phyloP scores from a whole-genome alignment of 768 basidiomycete genomes.

The Clavulina sp. region DNA sequence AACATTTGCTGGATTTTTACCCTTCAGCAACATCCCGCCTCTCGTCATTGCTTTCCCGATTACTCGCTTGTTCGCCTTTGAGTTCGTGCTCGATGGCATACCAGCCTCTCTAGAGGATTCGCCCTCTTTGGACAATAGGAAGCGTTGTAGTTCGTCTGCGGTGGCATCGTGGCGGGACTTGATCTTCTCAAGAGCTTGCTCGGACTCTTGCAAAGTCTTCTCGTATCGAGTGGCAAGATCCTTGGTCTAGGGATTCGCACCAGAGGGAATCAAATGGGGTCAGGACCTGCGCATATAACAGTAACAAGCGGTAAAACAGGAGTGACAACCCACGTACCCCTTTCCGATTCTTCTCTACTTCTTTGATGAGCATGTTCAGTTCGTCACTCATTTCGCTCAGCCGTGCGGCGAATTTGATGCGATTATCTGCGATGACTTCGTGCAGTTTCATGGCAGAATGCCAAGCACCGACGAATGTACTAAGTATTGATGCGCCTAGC shows the following conservation, averaged over 20 bases:
- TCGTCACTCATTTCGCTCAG: constrained; percentile 98
- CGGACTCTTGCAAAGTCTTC: constrained; percentile 72
- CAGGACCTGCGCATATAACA: too few relatives aligned
- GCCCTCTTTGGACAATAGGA: constrained; percentile 87
- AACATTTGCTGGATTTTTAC: constrained; percentile 82
- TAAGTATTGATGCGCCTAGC: constrained; percentile 12
- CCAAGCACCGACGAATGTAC: constrained; percentile 67
- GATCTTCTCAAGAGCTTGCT: constrained; percentile 70
- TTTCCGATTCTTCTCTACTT: constrained; percentile 91
- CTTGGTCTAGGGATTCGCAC: constrained; percentile 45
- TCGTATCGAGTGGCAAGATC: constrained; percentile 83
- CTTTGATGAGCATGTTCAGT: constrained; percentile 60
- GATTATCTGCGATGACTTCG: constrained; percentile 78
- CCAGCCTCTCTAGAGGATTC: constrained; percentile 74
- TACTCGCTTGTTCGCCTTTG: constrained; percentile 54
- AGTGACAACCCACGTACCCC: constrained; percentile 27
- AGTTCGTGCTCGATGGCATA: constrained; percentile 39
- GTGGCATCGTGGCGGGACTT: constrained; percentile 73
- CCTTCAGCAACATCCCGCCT: constrained; percentile 76
- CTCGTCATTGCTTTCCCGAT: constrained; percentile 86
- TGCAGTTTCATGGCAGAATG: constrained; percentile 75
- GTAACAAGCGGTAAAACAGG: not conserved
- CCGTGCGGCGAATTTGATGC: constrained; percentile 66
- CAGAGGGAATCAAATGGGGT: not conserved
- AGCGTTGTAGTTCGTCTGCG: constrained; percentile 85